Percentiles rank a stretch among this genome's conserved stretches.
These are phyloP conservation scores for Tetracladium maxilliforme DNA, from an alignment of 2,329 filamentous ascomycete species.

Conservation along the genomic window DNA sequence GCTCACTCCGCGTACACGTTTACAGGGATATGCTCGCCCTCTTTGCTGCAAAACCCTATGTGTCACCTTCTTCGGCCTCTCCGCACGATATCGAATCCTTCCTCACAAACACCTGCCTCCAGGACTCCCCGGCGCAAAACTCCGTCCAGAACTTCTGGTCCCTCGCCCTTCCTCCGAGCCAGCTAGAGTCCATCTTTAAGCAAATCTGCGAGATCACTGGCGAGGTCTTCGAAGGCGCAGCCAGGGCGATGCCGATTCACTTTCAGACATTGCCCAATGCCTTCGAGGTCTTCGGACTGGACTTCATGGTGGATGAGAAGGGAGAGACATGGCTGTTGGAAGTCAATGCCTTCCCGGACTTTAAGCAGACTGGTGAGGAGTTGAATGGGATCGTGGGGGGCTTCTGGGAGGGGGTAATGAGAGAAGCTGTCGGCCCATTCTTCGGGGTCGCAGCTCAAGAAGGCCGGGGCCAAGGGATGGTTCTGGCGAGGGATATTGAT, in stretches of 20 bases:
- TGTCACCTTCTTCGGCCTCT: conserved; percentile 35
- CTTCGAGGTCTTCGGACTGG: conserved; percentile 85
- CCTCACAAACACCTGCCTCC: conserved; percentile 91
- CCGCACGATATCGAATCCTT: conserved; percentile 51
- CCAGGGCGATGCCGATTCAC: conserved; percentile 70
- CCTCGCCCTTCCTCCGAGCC: conserved; percentile 22
- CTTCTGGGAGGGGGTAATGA: conserved; percentile 63
- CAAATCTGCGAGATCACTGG: conserved; percentile 64
- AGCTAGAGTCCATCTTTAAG: conserved; percentile 47
- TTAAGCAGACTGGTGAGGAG: conserved; percentile 74
- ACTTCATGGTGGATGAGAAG: conserved; percentile 64
- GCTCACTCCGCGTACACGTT: conserved; percentile 68
- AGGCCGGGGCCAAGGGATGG: conserved; percentile 23
- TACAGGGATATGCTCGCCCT: conserved; percentile 87
- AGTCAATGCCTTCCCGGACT: conserved; percentile 93
- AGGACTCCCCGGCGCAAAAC: conserved; percentile 43
- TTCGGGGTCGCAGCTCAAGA: conserved; percentile 30
- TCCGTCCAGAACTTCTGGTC: conserved; percentile 66
- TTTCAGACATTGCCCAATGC: conserved; percentile 81
- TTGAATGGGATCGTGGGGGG: conserved; percentile 57
- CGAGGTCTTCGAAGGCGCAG: conserved; percentile 77
- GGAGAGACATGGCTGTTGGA: conserved; percentile 67
- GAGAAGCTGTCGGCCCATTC: conserved; percentile 51
- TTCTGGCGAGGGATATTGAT: conserved; percentile 35
- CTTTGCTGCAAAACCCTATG: conserved; percentile 67